Base-by-base conservation (phyloP, 2,329 filamentous ascomycete species). In the Diaporthe citri region DNA sequence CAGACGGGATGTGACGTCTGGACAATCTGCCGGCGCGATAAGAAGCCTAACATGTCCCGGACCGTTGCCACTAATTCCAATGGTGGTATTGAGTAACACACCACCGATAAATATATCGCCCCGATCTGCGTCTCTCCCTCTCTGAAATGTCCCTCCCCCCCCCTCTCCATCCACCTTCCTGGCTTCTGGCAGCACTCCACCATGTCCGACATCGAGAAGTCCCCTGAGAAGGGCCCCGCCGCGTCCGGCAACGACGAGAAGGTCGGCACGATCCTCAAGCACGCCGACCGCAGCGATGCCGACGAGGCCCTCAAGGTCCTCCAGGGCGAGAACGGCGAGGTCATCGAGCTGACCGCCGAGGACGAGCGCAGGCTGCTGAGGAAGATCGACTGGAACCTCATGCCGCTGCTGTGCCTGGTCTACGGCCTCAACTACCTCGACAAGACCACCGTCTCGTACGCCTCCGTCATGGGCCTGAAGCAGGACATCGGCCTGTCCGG, bases 401-500 rank as follows among this genome's bases (percentile, higher is more conserved):
- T 87, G 85, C 86, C 86, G 7, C 81, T 91, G 77, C 85, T 92
- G 79, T 91, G 89, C 74, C 78, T 89, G 41, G 85, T 91, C 6
- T 91, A 92, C 77, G 88, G 88, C 1, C 83, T 91, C 79, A 90
- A 91, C 77, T 91, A 87, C 79, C 82, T 92, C 9, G 89, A 85
- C 75, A 85, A 85, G 79, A 85, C 83, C 12, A 82, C 82, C 7
- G 75, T 85, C 7, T 83, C 87, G 0, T 89, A 90, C 71, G 88
- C 88, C 5, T 88, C 86, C 48, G 80, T 90, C 28, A 89, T 90
- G 87, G 88, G 88, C 1, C 82, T 90, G 43, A 87, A 85, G 74
- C 81, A 79, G 8, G 88, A 89, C 73, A 80, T 94, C 31, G 86
- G 87, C 25, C 86, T 94, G 17, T 86, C 90, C 22, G 94, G 94